Conservation (phyloP, 768 basidiomycete genomes). For the Floccularia luteovirens region DNA sequence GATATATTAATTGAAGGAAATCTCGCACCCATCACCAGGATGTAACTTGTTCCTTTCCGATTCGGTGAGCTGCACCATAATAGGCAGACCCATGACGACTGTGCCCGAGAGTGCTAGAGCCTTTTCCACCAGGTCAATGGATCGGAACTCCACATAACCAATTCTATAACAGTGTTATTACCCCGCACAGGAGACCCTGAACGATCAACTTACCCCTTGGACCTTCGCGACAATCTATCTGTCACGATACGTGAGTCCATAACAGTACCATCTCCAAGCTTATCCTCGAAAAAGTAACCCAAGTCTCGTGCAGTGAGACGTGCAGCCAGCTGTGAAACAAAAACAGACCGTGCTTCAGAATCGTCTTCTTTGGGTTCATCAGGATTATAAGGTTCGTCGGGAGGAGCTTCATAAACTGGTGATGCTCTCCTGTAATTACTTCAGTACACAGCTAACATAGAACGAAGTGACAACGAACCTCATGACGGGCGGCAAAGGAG, state of each 20-base stretch:
- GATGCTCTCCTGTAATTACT: constrained; percentile 71
- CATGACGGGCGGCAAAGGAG: constrained; percentile 40
- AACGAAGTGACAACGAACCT: constrained; percentile 11
- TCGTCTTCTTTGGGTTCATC: constrained; percentile 94
- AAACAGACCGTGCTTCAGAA: constrained; percentile 96
- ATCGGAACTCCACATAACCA: constrained; percentile 94
- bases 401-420: constrained; percentile 59
- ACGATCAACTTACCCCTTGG: constrained; percentile 94
- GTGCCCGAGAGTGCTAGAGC: constrained; percentile 89
- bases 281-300: constrained; percentile 98
- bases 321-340: constrained; percentile 96
- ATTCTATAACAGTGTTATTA: constrained; percentile 76
- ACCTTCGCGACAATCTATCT: constrained; percentile 88
- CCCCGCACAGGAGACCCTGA: no score
- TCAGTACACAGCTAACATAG: constrained; percentile 6
- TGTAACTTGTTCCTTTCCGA: constrained; percentile 89
- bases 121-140: constrained; percentile 86
- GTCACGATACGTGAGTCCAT: constrained; percentile 96
- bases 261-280: constrained; percentile 88
- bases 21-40: constrained; percentile 76
- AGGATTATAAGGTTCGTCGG: constrained; percentile 66
- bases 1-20: not conserved
- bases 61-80: constrained; percentile 95
- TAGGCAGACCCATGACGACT: constrained; percentile 96
- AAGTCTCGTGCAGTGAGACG: constrained; percentile 95